Base-by-base conservation (phyloP, 768 basidiomycete species). In the Dictyophora rubrovolvata region DNA sequence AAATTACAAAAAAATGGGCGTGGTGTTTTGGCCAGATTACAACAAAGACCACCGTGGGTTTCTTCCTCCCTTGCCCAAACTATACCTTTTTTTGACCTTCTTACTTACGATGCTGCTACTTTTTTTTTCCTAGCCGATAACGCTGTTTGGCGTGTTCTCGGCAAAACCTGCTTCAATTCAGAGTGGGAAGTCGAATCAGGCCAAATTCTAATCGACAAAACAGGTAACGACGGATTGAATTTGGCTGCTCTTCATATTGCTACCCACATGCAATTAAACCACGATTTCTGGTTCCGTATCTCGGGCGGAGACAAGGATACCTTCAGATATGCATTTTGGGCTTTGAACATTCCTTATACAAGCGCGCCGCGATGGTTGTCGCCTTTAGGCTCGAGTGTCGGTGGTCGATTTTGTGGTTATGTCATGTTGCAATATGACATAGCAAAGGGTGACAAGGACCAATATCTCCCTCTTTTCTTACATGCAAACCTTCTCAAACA, bases 21-120 rank as follows among this genome's bases (percentile, higher is more conserved):
- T 69, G 1, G 74, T 70, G 21, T 73, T 75, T 61, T 77, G 74
- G 74, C 73, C 75, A 2, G 75, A 77, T 61, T 62, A 73, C 37
- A 72, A 70, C 48, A 74, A 73, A 58, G 74, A 75, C 57, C 69
- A 72, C 48, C 60, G 67, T 66, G 0, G 22, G 63, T 60, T 35
- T 22, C 11, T 28, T 11, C 28, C 18, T 37, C 21, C 6, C 16
- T 18, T 28, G 20, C 5, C 17, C 4, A 62, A 14, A 37, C n/a
- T 28, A 23, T 12, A n/a, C n/a, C n/a, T n/a, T 14, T 36, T 23
- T 49, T 20, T 42, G 47, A 46, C 57, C 50, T 35, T 53, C 33
- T 35, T 28, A 36, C 16, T 8, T 18, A 42, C 28, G 7, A 28
- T 28, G 7, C 28, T 7, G 28, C n/a, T n/a, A n/a, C n/a, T 37